Evolutionary conservation across 345 rosid species (phyloP), one percentile per base, ranked within the genome.

Genomic region (Arabidopsis arenosa): DNA sequence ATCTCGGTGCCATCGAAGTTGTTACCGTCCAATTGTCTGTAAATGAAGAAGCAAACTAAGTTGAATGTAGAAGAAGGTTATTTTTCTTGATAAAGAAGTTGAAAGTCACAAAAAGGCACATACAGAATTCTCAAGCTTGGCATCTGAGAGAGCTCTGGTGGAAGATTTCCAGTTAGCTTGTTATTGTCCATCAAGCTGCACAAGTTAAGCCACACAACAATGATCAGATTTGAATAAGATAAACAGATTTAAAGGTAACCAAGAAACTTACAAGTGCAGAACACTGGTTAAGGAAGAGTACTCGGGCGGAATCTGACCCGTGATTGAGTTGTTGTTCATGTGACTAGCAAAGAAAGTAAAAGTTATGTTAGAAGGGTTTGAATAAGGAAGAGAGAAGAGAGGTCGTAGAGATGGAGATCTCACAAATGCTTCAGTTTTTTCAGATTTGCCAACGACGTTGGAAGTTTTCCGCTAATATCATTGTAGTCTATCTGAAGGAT

Each of bases 301-400:
- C 72, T 85, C 84, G 7, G 75, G 62, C 1, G 88, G 88, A 79
- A 83, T 72, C 73, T 74, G 86, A 44, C 88, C 88, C 58, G 82
- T 74, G 74, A 85, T 58, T 28, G 86, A 83, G 78, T 85, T 85
- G 79, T 85, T 85, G 79, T 83, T 85, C 86, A 85, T 67, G 67
- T 85, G 86, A 28, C 88, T 85, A 58, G 17, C 57, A 44, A 32
- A 48, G 65, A 69, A 56, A 37, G 39, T 26, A 15, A 12, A 64
- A 74, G 26, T 41, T 41, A 21, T 14, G 63, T 51, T 10, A 59
- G 6, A 45, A 45, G 28, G 28, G 5, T 7, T n/a, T 63, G 26
- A 41, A 33, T 8, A 60, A 40, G 5, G 9, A 53, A 60, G 40
- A 41, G 13, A 62, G 26, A 35, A 36, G 30, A 65, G 14, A 61